phyloP scores from a whole-genome alignment of 192 early-diverging fungal genomes.

The Coemansia sp. region DNA sequence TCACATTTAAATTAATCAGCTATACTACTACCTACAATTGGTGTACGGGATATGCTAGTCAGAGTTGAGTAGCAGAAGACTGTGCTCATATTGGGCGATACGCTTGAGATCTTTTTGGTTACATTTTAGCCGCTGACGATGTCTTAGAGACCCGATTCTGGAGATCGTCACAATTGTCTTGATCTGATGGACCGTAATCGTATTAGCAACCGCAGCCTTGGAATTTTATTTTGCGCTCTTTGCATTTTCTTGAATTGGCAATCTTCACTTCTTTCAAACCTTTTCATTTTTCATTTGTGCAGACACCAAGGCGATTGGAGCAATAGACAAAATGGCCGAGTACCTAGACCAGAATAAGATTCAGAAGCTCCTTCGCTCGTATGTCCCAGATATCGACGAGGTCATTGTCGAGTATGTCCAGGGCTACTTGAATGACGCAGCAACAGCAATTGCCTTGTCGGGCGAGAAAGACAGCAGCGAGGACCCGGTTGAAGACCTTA shows the following conservation, averaged over 20 bases:
- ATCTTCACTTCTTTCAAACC: not conserved
- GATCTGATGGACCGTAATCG: not conserved
- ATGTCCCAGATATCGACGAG: slow-evolving; percentile 73
- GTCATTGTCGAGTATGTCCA: slow-evolving; percentile 77
- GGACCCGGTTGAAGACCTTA: slow-evolving; percentile 62
- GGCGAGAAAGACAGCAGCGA: slow-evolving; percentile 35
- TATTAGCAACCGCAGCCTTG: not conserved
- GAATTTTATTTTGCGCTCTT: not conserved
- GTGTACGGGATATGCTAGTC: no score
- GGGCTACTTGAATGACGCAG: slow-evolving; percentile 69
- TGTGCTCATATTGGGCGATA: no score
- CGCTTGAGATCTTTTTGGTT: no score
- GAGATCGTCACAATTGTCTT: not conserved
- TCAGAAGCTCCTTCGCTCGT: slow-evolving; percentile 51
- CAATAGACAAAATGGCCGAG: slow-evolving; percentile 25
- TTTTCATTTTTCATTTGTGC: slow-evolving; percentile 1
- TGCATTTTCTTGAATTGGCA: not conserved
- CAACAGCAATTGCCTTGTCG: slow-evolving; percentile 27
- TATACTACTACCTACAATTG: no score
- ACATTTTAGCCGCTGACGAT: no score
- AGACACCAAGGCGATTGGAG: not conserved
- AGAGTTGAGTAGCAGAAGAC: no score
- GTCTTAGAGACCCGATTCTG: no score
- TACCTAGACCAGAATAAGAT: slow-evolving; percentile 52
- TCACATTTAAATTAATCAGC: no score